Percentiles rank a stretch among this genome's conserved stretches.
Conservation (phyloP, 2,329 filamentous ascomycete species). For the Rhynchosporium agropyri region DNA sequence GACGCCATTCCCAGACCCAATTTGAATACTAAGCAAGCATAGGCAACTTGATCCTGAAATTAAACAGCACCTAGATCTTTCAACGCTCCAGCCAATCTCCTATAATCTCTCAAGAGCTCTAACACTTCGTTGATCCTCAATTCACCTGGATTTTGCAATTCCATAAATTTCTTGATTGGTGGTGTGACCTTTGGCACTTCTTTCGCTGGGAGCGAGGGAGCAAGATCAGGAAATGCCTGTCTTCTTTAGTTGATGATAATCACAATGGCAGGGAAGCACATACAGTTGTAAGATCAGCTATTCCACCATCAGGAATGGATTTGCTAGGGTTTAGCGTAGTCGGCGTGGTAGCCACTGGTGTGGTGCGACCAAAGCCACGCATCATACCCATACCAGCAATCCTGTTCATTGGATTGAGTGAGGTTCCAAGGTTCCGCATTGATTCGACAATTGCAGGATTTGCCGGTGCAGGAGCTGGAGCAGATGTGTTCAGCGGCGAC, state of each 20-base stretch:
- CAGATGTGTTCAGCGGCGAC: constrained; percentile 35
- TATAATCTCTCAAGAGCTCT: constrained; percentile 73
- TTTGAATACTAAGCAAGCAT: background rate
- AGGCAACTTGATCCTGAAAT: constrained; percentile 9
- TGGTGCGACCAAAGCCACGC: constrained; percentile 69
- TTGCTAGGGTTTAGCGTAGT: constrained; percentile 47
- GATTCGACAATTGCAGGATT: constrained; percentile 74
- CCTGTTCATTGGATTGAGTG: constrained; percentile 80
- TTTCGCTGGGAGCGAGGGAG: constrained; percentile 57
- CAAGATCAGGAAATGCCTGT: constrained; percentile 64
- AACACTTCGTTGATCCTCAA: constrained; percentile 73
- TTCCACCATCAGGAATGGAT: constrained; percentile 52
- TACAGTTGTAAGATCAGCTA: constrained; percentile 57
- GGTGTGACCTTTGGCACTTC: constrained; percentile 60
- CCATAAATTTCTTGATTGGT: constrained; percentile 73
- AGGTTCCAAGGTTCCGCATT: constrained; percentile 77
- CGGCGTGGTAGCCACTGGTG: constrained; percentile 44
- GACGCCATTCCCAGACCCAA: background rate
- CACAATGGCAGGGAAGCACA: constrained; percentile 33
- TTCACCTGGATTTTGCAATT: constrained; percentile 69
- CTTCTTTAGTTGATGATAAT: constrained; percentile 18
- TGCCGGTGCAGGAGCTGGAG: constrained; percentile 38
- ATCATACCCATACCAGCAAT: constrained; percentile 75
- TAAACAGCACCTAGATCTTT: constrained; percentile 63
- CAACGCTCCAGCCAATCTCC: constrained; percentile 67